Base-by-base conservation (phyloP, 108 stramenopile species). In the Discostella stelligeroides region DNA sequence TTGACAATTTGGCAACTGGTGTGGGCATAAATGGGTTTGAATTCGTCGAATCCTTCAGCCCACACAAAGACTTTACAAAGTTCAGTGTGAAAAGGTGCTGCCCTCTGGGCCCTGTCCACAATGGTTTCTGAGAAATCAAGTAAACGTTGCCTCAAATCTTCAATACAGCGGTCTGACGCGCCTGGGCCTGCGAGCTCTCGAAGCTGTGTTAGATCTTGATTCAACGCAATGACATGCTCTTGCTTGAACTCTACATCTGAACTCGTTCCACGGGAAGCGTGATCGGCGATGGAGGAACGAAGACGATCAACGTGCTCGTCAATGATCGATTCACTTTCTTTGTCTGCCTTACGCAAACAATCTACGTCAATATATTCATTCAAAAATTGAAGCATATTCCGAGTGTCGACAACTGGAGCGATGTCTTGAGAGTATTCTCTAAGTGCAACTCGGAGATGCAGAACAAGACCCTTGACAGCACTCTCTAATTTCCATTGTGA, bases 401-500 rank as follows among this genome's bases (percentile, higher is more conserved):
- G 37, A 40, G 79, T 78, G 8, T 73, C 71, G 15, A 34, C 55
- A n/a, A 82, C 60, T 49, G 23, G 56, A 11, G 25, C 47, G 51
- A 66, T 39, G 29, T 85, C 67, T 17, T 50, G 53, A 39, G 60
- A 46, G 20, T 64, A 69, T 9, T 38, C n/a, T 28, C 51, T 63
- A 21, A 73, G 47, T 4, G 48, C 18, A 7, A 68, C 59, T 38
- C 43, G 57, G 7, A 73, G 58, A n/a, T 40, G 40, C 59, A 73
- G 65, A 28, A 79, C 38, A 15, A 79, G 59, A 49, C 28, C 45
- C 27, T 68, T 47, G 41, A 78, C 62, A 29, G 75, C 72, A 45
- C 63, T 76, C 20, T 59, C 68, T 14, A 86, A 59, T 48, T 57
- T 84, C 39, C 75, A 29, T 30, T 76, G 60, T n/a, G 83, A 66